Evolutionary conservation across 2,329 filamentous ascomycete species (phyloP), one percentile per base, ranked within the genome.

Genomic region (Phialophora verrucosa): DNA sequence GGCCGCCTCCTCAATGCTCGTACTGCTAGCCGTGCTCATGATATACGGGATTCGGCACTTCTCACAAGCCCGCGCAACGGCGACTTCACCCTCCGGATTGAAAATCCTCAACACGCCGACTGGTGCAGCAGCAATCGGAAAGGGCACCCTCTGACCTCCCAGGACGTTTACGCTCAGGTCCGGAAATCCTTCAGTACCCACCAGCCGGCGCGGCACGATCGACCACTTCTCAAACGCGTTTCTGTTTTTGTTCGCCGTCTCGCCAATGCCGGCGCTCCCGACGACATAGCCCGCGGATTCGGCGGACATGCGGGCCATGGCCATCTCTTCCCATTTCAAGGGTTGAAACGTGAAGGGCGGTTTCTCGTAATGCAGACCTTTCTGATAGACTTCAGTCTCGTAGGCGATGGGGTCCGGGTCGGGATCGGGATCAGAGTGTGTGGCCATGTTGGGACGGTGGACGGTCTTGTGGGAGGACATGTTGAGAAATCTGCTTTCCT

Each of bases 31-130:
- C 1, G 90, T 91, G 67, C 85, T 88, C 57, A 91, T 79, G 60
- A 87, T 87, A 76, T 88, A 91, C 0, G 90, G 90, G 83, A 80
- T 1, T 88, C 78, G 14, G 86, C 82, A 2, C 83, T 42, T 42
- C 38, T 42, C 82, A 66, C 87, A 90, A 0, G 87, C 88, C n/a
- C 82, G 77, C 0, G 90, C 88, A 0, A 87, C 83, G 0, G 87
- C 89, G 0, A 83, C 80, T 73, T 93, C 90, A 14, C 82, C 86
- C 70, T 91, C 87, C 0, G 79, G 74, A 71, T 93, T 89, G 73
- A 90, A 88, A 35, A 91, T 87, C 1, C 80, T 80, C 72, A 92
- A 89, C 0, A 91, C 88, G 0, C 90, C 90, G 1, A 92, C 82
- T 0, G 90, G 90, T 0, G 89, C 89, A 73, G 90, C 12, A 32